Evolutionary conservation across 768 basidiomycete genomes (phyloP).

Genomic region (Collybia nuda): DNA sequence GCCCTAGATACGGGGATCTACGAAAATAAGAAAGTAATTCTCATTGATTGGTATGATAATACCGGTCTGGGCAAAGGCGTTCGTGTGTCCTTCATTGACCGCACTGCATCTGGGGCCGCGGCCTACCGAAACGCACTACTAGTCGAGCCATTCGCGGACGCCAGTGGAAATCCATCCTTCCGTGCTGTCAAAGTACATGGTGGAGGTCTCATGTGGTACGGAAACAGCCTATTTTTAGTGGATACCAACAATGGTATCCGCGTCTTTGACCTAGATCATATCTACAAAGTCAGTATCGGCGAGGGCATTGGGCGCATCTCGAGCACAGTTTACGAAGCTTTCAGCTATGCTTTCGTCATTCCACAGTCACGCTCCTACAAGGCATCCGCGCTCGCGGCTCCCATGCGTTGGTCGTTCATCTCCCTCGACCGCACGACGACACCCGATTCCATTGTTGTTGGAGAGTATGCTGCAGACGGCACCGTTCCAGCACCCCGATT

Average conservation of each 20-base stretch:
- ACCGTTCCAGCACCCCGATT: conserved; percentile 9
- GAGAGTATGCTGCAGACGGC: conserved; percentile 10
- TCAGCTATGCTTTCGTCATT: conserved; percentile 10
- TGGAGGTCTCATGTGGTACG: conserved; percentile 13
- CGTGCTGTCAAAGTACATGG: conserved; percentile 10
- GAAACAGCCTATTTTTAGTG: conserved; percentile 10
- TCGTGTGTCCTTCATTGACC: conserved; percentile 13
- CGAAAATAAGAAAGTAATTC: conserved; percentile 11
- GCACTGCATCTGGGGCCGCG: conserved; percentile 2
- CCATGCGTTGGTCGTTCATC: conserved; percentile 12
- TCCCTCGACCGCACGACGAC: conserved; percentile 13
- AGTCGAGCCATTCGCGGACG: conserved; percentile 11
- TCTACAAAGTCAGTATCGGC: conserved; percentile 10
- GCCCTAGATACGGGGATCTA: conserved; percentile 10
- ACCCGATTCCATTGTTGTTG: conserved; percentile 11
- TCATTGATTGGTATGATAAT: conserved; percentile 13
- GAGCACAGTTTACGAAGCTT: conserved; percentile 10
- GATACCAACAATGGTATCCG: conserved; percentile 13
- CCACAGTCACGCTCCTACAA: conserved; percentile 8
- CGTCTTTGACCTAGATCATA: conserved; percentile 10
- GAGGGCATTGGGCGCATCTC: conserved; percentile 10
- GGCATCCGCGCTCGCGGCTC: conserved; percentile 5
- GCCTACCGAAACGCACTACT: conserved; percentile 11
- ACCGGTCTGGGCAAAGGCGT: conserved; percentile 7
- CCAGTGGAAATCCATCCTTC: conserved; percentile 7